A percentile compares a stretch with the other conserved stretches of the same genome.
phyloP scores from a whole-genome alignment of 2,329 filamentous ascomycete genomes.

The Sclerotinia spermophila region DNA sequence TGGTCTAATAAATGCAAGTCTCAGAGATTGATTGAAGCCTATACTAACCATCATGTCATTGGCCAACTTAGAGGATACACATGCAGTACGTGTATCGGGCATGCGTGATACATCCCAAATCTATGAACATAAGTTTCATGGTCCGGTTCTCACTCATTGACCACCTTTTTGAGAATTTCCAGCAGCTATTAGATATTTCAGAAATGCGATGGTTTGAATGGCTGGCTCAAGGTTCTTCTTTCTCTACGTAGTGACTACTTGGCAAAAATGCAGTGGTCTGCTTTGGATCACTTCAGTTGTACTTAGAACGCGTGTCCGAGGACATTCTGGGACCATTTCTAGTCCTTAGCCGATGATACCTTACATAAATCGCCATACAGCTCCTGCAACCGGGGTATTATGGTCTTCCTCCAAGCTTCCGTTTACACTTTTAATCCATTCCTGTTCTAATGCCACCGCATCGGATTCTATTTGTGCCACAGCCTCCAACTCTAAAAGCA shows the following conservation, averaged over 20 bases:
- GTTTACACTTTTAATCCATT: conserved; percentile 56
- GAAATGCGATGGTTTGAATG: neutral
- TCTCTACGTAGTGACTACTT: neutral
- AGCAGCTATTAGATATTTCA: neutral
- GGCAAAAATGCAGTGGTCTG: neutral
- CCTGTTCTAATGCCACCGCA: conserved; percentile 52
- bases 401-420: conserved; percentile 17
- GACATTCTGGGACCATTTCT: neutral
- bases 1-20: neutral
- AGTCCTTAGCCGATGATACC: neutral
- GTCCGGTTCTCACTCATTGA: neutral
- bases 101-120: neutral
- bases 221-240: neutral
- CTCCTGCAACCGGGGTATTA: conserved; percentile 30
- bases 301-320: neutral
- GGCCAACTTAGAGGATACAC: neutral
- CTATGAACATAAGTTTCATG: neutral
- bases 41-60: neutral
- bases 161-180: neutral
- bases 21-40: no score
- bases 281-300: neutral
- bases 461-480: conserved; percentile 62
- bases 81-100: neutral
- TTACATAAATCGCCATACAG: conserved; percentile 32
- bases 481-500: conserved; percentile 58